These are phyloP conservation scores for Blastocystis sp. DNA, from an alignment of 352 stramenopile species.

Conservation along the genomic window DNA sequence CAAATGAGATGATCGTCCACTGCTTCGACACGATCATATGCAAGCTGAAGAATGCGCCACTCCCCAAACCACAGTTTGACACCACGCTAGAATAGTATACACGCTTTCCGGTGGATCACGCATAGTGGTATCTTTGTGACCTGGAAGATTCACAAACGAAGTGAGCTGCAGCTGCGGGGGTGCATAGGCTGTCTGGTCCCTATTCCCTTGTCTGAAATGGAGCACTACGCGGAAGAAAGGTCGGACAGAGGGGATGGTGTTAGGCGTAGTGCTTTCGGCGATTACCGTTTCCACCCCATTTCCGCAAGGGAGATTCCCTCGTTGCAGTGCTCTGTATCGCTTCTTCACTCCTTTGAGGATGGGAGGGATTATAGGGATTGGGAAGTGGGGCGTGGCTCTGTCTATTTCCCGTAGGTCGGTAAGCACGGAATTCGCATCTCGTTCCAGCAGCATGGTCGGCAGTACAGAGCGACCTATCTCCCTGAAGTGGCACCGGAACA, in stretches of 20 bases:
- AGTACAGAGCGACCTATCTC: not conserved
- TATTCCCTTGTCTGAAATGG: slow-evolving; percentile 6
- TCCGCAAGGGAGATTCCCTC: not conserved
- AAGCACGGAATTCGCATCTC: slow-evolving; percentile 25
- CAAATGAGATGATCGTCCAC: slow-evolving; percentile 13
- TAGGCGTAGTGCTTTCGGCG: slow-evolving; percentile 5
- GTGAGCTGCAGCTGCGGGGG: slow-evolving; percentile 3
- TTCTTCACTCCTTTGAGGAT: slow-evolving; percentile 22
- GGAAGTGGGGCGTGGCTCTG: not conserved
- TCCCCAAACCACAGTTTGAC: not conserved
- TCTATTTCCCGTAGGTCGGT: not conserved
- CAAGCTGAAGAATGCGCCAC: not conserved
- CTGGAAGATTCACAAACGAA: not conserved
- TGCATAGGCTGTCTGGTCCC: slow-evolving; percentile 9
- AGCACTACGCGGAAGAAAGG: not conserved
- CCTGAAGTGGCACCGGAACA: slow-evolving; percentile 13
- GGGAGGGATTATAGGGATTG: slow-evolving; percentile 29
- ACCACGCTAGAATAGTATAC: not conserved
- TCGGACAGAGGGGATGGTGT: not conserved
- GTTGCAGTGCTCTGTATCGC: slow-evolving; percentile 16
- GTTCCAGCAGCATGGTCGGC: not conserved
- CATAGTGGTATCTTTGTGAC: slow-evolving; percentile 36
- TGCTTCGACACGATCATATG: slow-evolving; percentile 14
- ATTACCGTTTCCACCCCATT: slow-evolving; percentile 10
- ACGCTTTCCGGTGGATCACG: not conserved